A percentile compares a stretch with the other conserved stretches of the same genome.
phyloP scores from a whole-genome alignment of 495 filamentous ascomycete species.

The Tetracladium setigerum region DNA sequence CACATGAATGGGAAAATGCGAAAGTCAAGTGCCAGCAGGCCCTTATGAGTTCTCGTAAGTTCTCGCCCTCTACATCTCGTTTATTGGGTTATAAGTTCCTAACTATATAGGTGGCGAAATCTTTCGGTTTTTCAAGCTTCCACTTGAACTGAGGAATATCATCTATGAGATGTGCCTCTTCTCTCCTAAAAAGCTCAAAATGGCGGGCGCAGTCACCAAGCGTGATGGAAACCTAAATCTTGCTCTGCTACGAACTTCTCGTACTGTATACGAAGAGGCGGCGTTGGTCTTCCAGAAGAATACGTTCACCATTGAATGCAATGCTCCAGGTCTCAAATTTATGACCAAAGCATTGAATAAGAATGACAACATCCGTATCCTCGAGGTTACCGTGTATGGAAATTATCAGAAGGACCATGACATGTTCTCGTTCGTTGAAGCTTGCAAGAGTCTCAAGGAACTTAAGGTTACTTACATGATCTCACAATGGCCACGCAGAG shows the following conservation, averaged over 20 bases:
- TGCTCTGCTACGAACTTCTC: not conserved
- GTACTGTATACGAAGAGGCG: conserved; percentile 1
- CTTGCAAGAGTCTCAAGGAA: conserved; percentile 3
- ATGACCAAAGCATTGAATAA: too few species aligned
- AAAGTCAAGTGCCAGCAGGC: not conserved
- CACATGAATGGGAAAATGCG: not conserved
- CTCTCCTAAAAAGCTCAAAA: too few species aligned
- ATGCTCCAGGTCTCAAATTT: not conserved
- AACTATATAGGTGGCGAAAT: not conserved
- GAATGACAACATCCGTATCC: too few species aligned
- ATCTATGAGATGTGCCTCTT: conserved; percentile 1
- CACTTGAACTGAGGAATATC: conserved; percentile 2
- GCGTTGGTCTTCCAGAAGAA: not conserved
- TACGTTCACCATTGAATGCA: conserved; percentile 2
- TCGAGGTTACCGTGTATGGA: too few species aligned
- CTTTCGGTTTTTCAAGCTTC: conserved; percentile 9
- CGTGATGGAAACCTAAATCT: not conserved
- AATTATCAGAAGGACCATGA: not conserved
- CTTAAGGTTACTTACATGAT: not conserved
- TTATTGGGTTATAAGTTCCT: not conserved
- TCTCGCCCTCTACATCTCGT: not conserved
- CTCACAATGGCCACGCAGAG: too few species aligned
- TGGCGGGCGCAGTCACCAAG: too few species aligned
- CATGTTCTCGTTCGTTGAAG: not conserved
- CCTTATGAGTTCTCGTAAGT: conserved; percentile 3